Evolutionary conservation across 2,329 filamentous ascomycete species (phyloP).

Genomic region (Achaetomium macrosporum): DNA sequence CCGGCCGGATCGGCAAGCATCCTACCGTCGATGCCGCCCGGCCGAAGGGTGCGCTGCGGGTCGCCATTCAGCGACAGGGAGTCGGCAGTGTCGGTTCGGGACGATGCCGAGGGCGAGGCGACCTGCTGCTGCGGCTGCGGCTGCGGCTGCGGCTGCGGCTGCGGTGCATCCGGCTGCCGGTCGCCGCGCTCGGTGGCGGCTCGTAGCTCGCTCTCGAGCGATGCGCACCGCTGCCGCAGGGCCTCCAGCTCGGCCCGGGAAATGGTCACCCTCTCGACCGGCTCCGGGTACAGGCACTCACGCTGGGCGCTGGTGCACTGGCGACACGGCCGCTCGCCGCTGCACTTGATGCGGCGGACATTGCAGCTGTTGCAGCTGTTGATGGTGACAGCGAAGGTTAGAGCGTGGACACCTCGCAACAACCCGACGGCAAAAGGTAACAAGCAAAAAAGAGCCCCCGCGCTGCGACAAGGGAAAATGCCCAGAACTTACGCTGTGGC

Average conservation of each 20-base stretch:
- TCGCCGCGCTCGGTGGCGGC: slow-evolving; percentile 1
- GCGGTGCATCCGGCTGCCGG: not conserved
- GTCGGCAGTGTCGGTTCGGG: slow-evolving; percentile 5
- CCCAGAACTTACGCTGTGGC: slow-evolving; percentile 44
- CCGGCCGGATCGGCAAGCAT: slow-evolving; percentile 41
- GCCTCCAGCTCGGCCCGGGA: slow-evolving; percentile 31
- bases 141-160: not conserved
- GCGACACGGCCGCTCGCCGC: slow-evolving; percentile 42
- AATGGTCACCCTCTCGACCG: slow-evolving; percentile 40
- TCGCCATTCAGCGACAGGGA: slow-evolving; percentile 4
- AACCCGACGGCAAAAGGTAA: not conserved
- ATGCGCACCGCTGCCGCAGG: slow-evolving; percentile 12
- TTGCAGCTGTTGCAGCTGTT: slow-evolving; percentile 49
- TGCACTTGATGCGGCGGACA: slow-evolving; percentile 47
- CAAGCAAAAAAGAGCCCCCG: no score
- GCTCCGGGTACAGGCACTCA: slow-evolving; percentile 43
- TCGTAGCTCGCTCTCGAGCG: slow-evolving; percentile 11
- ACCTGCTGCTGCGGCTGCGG: not conserved
- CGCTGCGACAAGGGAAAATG: no score
- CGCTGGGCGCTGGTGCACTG: slow-evolving; percentile 40
- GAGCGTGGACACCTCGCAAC: not conserved
- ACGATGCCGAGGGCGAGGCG: not conserved
- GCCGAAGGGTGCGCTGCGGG: slow-evolving; percentile 2
- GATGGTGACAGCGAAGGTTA: not conserved
- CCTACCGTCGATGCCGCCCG: slow-evolving; percentile 32